Conservation (phyloP, 352 stramenopile genomes). For the Elongisporangium undulatum region DNA sequence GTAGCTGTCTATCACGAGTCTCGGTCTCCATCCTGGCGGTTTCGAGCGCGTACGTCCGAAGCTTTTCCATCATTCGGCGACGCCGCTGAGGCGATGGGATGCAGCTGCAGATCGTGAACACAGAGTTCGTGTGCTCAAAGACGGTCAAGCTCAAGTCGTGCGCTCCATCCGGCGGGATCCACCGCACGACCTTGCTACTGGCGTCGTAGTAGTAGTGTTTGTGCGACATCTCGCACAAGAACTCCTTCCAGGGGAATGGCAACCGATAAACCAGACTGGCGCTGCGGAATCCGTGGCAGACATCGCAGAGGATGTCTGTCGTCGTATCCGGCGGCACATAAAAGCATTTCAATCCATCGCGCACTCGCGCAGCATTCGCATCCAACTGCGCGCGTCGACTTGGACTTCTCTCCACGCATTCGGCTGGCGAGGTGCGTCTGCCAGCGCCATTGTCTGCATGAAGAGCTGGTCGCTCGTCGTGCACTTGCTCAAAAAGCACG, state of each 20-base stretch:
- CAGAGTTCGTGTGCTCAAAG: conserved; percentile 55
- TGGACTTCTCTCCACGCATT: not conserved
- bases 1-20: conserved; percentile 39
- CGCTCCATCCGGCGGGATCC: conserved; percentile 29
- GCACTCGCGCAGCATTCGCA: not conserved
- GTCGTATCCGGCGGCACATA: conserved; percentile 37
- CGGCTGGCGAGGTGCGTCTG: conserved; percentile 1
- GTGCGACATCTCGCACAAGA: conserved; percentile 28
- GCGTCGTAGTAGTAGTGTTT: conserved; percentile 58
- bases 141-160: conserved; percentile 35
- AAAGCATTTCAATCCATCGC: conserved; percentile 35
- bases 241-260: conserved; percentile 43
- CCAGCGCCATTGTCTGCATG: not conserved
- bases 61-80: conserved; percentile 47
- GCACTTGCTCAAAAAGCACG: conserved; percentile 23
- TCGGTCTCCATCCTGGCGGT: conserved; percentile 29
- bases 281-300: conserved; percentile 40
- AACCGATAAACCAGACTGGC: conserved; percentile 23
- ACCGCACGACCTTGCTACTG: conserved; percentile 31
- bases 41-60: conserved; percentile 36
- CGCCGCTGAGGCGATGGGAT: conserved; percentile 50
- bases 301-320: conserved; percentile 48
- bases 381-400: conserved; percentile 8
- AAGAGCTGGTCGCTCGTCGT: conserved; percentile 2
- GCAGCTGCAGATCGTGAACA: conserved; percentile 51